A percentile compares a stretch with the other conserved stretches of the same genome.
Evolutionary conservation across 768 basidiomycete genomes (phyloP).

Genomic region (Crepidotus variabilis): DNA sequence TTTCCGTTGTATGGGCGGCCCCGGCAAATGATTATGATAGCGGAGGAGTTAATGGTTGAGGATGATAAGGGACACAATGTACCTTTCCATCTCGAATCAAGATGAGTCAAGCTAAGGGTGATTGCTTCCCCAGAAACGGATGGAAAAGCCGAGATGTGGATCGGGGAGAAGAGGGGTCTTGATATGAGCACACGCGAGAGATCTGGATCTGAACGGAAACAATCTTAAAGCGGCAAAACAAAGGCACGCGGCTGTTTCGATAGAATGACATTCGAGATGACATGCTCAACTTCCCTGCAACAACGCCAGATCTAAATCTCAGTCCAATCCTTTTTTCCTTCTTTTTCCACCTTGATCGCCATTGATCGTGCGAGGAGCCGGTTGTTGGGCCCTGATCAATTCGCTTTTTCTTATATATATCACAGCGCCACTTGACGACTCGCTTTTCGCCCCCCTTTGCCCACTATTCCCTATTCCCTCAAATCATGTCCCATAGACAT

Average conservation of each 20-base stretch:
- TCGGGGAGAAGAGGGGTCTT: conserved; percentile 9
- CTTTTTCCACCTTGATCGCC: conserved; percentile 48
- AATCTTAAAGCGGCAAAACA: conserved; percentile 45
- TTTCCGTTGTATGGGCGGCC: neutral
- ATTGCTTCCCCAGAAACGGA: conserved; percentile 1
- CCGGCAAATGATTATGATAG: neutral
- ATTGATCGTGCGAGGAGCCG: conserved; percentile 57
- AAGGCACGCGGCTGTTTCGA: conserved; percentile 52
- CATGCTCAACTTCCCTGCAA: conserved; percentile 36
- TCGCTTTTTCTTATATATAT: conserved; percentile 54
- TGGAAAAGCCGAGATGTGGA: conserved; percentile 4
- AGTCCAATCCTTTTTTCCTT: conserved; percentile 13
- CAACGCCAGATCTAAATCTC: conserved; percentile 37
- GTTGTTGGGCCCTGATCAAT: conserved; percentile 40
- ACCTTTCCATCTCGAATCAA: neutral
- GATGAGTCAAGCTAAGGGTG: neutral
- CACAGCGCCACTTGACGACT: conserved; percentile 37
- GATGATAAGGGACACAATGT: neutral
- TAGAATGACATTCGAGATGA: conserved; percentile 37
- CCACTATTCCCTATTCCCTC: conserved; percentile 19
- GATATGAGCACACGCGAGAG: conserved; percentile 31
- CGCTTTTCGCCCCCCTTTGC: conserved; percentile 47
- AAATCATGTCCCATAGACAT: conserved; percentile 58
- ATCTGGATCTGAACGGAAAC: conserved; percentile 45
- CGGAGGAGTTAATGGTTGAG: neutral